Evolutionary conservation across 2,329 filamentous ascomycete genomes (phyloP).

Genomic region (Epichloe aotearoae): DNA sequence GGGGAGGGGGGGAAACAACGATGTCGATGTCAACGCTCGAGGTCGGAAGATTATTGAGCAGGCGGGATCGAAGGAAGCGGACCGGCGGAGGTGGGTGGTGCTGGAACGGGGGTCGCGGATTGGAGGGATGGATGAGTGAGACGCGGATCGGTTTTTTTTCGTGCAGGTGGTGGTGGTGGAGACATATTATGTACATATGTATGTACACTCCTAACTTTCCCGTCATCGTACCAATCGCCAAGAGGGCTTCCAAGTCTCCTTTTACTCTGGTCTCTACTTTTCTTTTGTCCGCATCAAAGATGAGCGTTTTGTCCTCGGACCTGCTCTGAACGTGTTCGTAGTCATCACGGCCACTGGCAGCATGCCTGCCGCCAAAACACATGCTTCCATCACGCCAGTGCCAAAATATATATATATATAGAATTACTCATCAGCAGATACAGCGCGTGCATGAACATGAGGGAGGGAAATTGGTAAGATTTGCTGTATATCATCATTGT

Average conservation of each 20-base stretch:
- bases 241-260: too few species aligned
- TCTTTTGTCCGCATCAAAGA: too few species aligned
- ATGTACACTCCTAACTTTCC: too few species aligned
- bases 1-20: background rate
- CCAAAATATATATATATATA: background rate
- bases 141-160: too few species aligned
- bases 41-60: background rate
- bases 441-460: background rate
- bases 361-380: background rate
- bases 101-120: background rate
- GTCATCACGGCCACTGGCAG: too few species aligned
- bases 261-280: too few species aligned
- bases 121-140: slow-evolving; percentile 3
- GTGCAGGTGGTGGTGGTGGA: too few species aligned
- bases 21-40: background rate
- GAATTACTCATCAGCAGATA: background rate
- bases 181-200: too few species aligned
- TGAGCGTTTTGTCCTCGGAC: too few species aligned
- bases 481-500: background rate
- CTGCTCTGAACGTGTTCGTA: too few species aligned
- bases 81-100: slow-evolving; percentile 1
- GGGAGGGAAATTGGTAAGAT: too few species aligned
- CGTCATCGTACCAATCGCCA: too few species aligned
- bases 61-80: background rate
- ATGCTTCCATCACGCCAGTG: background rate